Conservation (phyloP, 495 filamentous ascomycete species). For the Astrothelium subdiscretum region DNA sequence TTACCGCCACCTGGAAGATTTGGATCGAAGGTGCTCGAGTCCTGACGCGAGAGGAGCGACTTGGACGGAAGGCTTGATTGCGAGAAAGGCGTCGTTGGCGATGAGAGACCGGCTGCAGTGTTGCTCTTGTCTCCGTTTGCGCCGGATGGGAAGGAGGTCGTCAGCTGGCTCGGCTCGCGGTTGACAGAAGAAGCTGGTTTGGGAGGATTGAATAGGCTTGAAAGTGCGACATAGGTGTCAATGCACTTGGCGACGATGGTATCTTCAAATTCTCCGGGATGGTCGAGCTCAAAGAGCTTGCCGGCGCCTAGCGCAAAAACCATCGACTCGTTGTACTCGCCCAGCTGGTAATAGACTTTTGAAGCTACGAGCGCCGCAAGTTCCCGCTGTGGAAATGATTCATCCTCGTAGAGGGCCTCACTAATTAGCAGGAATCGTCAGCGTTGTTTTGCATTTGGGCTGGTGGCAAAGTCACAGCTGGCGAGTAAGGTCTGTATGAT, state of each 20-base stretch:
- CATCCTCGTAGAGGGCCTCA: slow-evolving; percentile 95
- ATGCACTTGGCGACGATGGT: slow-evolving; percentile 92
- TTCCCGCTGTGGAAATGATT: slow-evolving; percentile 83
- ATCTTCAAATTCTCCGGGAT: slow-evolving; percentile 92
- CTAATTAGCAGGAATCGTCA: slow-evolving; percentile 31
- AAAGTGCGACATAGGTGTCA: slow-evolving; percentile 90
- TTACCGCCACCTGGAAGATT: slow-evolving; percentile 43
- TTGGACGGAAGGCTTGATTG: slow-evolving; percentile 84
- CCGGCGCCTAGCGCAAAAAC: slow-evolving; percentile 91
- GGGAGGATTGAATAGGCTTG: slow-evolving; percentile 52
- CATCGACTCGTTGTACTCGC: slow-evolving; percentile 99
- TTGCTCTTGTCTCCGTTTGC: slow-evolving; percentile 47
- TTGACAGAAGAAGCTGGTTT: slow-evolving; percentile 33
- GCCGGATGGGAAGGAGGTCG: slow-evolving; percentile 56
- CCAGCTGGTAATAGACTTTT: slow-evolving; percentile 97
- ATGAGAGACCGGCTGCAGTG: slow-evolving; percentile 60
- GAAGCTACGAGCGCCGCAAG: slow-evolving; percentile 89
- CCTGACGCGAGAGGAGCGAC: slow-evolving; percentile 75
- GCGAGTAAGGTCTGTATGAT: neutral
- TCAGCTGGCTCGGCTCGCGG: slow-evolving; percentile 52
- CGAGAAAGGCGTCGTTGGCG: slow-evolving; percentile 86
- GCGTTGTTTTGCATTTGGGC: neutral
- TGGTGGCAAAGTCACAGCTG: neutral
- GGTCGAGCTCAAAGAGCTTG: slow-evolving; percentile 85
- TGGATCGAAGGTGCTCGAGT: slow-evolving; percentile 47